Base-by-base conservation (phyloP, 176 grass and related monocot genomes). In the Cenchrus purpureus region DNA sequence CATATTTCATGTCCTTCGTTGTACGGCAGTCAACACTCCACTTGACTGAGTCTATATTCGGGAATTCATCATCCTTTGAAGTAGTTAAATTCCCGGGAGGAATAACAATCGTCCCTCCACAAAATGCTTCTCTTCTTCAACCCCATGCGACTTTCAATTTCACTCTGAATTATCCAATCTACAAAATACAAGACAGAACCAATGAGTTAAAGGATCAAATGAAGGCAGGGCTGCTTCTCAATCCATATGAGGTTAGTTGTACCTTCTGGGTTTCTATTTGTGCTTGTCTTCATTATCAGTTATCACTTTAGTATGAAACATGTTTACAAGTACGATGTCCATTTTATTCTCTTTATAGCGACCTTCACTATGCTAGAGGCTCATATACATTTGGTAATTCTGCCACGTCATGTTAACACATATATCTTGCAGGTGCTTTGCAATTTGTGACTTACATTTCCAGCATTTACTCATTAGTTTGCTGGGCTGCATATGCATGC, bases 101-200 rank as follows among this genome's bases (percentile, higher is more conserved):
- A 83, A 96, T 99, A 73, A 94, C 97, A 70, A 91, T 99, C 71
- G 96, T 98, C 85, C 96, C 93, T 83, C 78, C 81, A 22, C 97
- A 96, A 68, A 86, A 55, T 81, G 94, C 86, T 65, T 99, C 96
- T 87, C 97, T 92, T 83, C 85, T 90, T 71, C 89, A 96, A 65
- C 91, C 87, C 32, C 90, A 91, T 54, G 90, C 90, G 14, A 90
- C 90, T 68, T 99, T 99, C 84, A 99, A 92, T 91, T 99, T 99
- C 77, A 96, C 86, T 66, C 86, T 99, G 61, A 99, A 99, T 74
- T 96, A 91, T n/a, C 89, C 97, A 10, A 99, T 99, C 83, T 88
- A 91, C 77, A 81, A 99, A 92, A 90, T 99, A 50, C 87, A 94
- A 94, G 88, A 92, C 64, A 94, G 89, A 74, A 82, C 82, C 2